Evolutionary conservation across 2,329 filamentous ascomycete species (phyloP).

Genomic region (Exophiala sp.): DNA sequence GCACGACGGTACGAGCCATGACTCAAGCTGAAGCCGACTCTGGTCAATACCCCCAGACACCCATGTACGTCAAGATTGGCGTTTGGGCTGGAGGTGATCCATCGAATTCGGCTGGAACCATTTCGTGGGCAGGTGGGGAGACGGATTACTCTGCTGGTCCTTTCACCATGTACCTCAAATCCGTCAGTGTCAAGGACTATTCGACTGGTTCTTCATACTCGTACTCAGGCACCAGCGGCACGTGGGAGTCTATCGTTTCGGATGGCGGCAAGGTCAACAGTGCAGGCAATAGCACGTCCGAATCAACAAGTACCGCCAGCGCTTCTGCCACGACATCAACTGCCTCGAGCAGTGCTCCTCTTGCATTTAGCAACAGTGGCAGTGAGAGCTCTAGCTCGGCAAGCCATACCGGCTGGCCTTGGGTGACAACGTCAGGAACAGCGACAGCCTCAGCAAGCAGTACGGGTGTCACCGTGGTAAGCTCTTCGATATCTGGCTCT

Average conservation of each 20-base stretch:
- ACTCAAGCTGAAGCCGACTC: constrained; percentile 56
- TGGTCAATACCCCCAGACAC: constrained; percentile 68
- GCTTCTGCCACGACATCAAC: constrained; percentile 22
- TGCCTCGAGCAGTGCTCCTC: constrained; percentile 44
- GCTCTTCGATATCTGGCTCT: constrained; percentile 67
- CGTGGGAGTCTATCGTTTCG: constrained; percentile 76
- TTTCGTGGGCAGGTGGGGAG: constrained; percentile 66
- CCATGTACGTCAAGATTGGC: constrained; percentile 68
- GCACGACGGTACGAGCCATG: constrained; percentile 58
- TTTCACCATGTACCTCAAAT: constrained; percentile 72
- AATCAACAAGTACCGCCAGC: constrained; percentile 3
- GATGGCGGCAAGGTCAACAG: constrained; percentile 74
- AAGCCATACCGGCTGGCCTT: constrained; percentile 65
- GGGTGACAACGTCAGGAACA: constrained; percentile 49
- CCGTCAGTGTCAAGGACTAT: constrained; percentile 67
- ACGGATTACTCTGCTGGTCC: constrained; percentile 65
- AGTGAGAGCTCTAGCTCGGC: constrained; percentile 40
- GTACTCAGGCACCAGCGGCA: constrained; percentile 74
- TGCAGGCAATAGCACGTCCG: constrained; percentile 51
- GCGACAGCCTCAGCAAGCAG: constrained; percentile 10
- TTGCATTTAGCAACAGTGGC: constrained; percentile 58
- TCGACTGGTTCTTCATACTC: constrained; percentile 82
- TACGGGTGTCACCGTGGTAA: constrained; percentile 61
- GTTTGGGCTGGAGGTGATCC: constrained; percentile 63
- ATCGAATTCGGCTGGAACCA: constrained; percentile 45